phyloP scores from a whole-genome alignment of 1,284 basidiomycete genomes.

The Melampsora larici-populina region DNA sequence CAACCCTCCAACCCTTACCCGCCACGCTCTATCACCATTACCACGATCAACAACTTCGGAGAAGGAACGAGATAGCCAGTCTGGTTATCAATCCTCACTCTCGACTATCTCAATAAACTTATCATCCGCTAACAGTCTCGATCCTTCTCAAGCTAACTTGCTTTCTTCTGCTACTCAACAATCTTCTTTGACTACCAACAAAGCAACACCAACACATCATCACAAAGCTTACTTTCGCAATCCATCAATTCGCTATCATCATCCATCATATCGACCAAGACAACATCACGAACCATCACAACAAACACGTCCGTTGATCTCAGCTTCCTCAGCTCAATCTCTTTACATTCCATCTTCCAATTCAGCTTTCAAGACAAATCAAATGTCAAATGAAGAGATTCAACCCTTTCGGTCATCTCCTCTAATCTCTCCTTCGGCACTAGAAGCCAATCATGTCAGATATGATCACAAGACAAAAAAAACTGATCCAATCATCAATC shows the following conservation, averaged over 20 bases:
- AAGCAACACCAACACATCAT: no score
- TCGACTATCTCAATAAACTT: no score
- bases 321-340: not conserved
- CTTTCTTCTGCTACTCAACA: no score
- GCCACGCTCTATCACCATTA: no score
- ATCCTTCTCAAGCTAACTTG: no score
- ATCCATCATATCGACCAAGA: not conserved
- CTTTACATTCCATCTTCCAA: not conserved
- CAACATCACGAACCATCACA: not conserved
- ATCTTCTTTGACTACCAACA: no score
- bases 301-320: not conserved
- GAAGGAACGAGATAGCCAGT: no score
- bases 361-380: not conserved
- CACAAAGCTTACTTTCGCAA: not conserved
- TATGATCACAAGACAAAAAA: not conserved
- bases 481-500: conserved; percentile 1
- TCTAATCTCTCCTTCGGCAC: not conserved
- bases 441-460: not conserved
- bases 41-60: no score
- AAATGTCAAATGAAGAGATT: not conserved
- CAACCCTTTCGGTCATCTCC: not conserved
- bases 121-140: no score
- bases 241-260: not conserved
- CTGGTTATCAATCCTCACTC: no score
- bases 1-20: no score